Evolutionary conservation across 345 rosid genomes (phyloP), one percentile per base, ranked within the genome.

Genomic region (Salix brachista): DNA sequence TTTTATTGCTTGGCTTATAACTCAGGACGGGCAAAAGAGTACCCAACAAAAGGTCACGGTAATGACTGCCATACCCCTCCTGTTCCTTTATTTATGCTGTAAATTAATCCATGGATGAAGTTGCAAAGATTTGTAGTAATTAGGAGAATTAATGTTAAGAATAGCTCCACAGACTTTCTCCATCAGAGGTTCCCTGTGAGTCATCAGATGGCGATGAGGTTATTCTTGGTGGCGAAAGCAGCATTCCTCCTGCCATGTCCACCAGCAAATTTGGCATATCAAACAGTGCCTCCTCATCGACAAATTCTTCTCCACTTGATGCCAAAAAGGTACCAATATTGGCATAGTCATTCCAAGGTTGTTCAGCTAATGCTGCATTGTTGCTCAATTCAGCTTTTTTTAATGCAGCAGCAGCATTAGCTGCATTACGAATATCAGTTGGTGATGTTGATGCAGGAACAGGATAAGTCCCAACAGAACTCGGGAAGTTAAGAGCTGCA

Each of bases 161-260:
- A 75, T 90, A 88, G 75, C 90, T 88, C 98, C 98, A 94, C 26
- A 94, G 83, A 54, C 84, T 88, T 73, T 88, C 88, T 54, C 83
- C 92, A 67, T 88, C 88, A 0, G 88, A 85, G 78, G 84, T 88
- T 83, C 86, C 92, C 30, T 88, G 89, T 3, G 92, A 94, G 67
- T 89, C 85, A 74, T 91, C 88, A 0, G 87, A 77, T n/a, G 80
- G 86, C 36, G 92, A 72, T 19, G 86, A 73, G 76, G 75, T 79
- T 76, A 94, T 88, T 72, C 94, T 82, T 5, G 98, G 98, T 0
- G 97, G 97, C 2, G 94, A 86, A 75, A 92, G 79, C 89, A 94
- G 78, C 97, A 94, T 88, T 65, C 97, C 98, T 80, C 87, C 97
- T 0, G 98, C 98, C 98, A 94, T 92, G 79, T 91, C 90, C 80